phyloP scores from a whole-genome alignment of 2,329 filamentous ascomycete genomes.

The Didymella arachidicola region DNA sequence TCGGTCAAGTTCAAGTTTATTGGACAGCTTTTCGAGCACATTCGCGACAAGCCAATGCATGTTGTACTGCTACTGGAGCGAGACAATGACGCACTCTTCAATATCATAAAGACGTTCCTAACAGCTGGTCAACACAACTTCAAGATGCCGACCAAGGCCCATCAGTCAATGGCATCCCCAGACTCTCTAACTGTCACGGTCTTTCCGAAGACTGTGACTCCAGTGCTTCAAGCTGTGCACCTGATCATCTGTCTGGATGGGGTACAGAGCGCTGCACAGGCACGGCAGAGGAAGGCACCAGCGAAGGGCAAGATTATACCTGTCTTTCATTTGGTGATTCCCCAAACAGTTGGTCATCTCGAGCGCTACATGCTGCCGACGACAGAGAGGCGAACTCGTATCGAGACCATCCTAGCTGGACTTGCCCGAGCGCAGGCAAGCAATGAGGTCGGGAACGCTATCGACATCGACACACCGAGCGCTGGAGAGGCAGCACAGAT shows the following conservation, averaged over 20 bases:
- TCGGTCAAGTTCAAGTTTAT: conserved; percentile 48
- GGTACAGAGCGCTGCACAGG: conserved; percentile 32
- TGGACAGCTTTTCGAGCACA: conserved; percentile 28
- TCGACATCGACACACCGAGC: conserved; percentile 39
- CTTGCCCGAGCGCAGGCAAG: conserved; percentile 41
- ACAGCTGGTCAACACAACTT: conserved; percentile 35
- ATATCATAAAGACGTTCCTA: conserved; percentile 40
- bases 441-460: conserved; percentile 42
- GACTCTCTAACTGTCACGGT: conserved; percentile 47
- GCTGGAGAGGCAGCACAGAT: conserved; percentile 35
- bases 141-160: conserved; percentile 34
- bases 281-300: conserved; percentile 35
- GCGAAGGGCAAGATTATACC: conserved; percentile 31
- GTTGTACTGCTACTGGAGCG: conserved; percentile 40
- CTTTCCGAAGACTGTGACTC: conserved; percentile 36
- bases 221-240: conserved; percentile 41
- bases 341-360: conserved; percentile 55
- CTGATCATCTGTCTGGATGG: conserved; percentile 54
- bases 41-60: conserved; percentile 36
- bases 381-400: conserved; percentile 29
- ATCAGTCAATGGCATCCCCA: conserved; percentile 14
- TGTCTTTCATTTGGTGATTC: conserved; percentile 52
- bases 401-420: conserved; percentile 50
- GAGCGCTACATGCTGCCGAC: conserved; percentile 48
- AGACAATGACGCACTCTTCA: conserved; percentile 33